These are phyloP conservation scores for Annona cherimola DNA, from an alignment of 164 flowering plant species.

Conservation along the genomic window DNA sequence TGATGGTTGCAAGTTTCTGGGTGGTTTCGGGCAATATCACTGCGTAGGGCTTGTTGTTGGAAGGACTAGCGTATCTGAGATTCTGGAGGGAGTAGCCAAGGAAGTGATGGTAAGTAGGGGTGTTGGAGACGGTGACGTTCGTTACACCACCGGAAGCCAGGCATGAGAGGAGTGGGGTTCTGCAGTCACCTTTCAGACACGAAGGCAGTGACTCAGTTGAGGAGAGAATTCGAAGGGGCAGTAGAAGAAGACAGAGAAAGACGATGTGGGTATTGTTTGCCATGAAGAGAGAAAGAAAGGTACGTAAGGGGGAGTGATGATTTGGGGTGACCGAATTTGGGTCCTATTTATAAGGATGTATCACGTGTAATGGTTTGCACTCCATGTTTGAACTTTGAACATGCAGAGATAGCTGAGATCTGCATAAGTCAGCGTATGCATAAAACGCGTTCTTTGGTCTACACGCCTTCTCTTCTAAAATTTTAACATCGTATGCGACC, in stretches of 20 bases:
- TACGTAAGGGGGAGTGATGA: neutral
- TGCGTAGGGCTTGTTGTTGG: neutral
- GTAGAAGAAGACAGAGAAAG: neutral
- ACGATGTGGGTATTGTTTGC: neutral
- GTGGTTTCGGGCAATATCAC: slow-evolving; percentile 8
- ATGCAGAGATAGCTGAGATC: too few relatives aligned
- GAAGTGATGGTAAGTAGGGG: neutral
- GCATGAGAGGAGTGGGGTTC: slow-evolving; percentile 9
- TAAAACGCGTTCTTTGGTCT: too few relatives aligned
- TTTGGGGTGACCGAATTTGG: too few relatives aligned
- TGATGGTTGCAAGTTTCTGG: slow-evolving; percentile 1
- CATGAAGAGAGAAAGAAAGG: neutral
- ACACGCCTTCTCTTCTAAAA: too few relatives aligned
- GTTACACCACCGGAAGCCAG: slow-evolving; percentile 13
- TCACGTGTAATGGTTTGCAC: too few relatives aligned
- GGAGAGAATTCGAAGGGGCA: neutral
- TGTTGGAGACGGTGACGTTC: slow-evolving; percentile 13
- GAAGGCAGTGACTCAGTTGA: too few relatives aligned
- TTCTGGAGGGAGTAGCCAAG: slow-evolving; percentile 12
- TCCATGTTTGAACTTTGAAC: too few relatives aligned
- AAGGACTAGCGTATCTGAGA: slow-evolving; percentile 6
- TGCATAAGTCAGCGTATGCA: too few relatives aligned
- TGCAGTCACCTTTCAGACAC: neutral
- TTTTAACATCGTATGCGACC: too few relatives aligned
- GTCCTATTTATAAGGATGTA: too few relatives aligned